Base-by-base conservation (phyloP, 2,329 filamentous ascomycete genomes). In the Phaeosphaeria sp. region DNA sequence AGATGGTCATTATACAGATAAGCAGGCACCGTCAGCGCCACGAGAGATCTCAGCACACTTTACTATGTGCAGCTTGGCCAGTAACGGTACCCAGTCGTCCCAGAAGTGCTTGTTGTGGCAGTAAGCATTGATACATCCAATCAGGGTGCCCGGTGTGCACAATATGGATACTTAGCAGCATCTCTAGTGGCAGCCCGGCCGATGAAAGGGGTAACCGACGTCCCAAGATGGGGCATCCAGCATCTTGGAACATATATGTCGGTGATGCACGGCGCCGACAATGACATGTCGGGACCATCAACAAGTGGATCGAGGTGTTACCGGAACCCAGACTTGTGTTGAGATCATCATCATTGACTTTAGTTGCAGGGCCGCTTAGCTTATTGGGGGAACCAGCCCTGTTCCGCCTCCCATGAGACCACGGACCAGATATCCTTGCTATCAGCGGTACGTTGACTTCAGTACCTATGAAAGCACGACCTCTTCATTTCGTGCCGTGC, bases 251-350 rank as follows among this genome's bases (percentile, higher is more conserved):
- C 49, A 62, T 21, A 49, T 33, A 58, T 42, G 53, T 64, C 60
- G 63, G 63, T 59, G 53, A 39, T 60, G 50, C 25, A 30, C 43
- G 55, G 56, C 52, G 54, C 69, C 69, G 69, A 72, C 50, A 55
- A 64, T 67, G 63, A 65, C 60, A 67, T 59, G 30, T 53, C 57
- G 52, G 56, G 53, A 40, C 46, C 52, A 25, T 59, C 54, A 49
- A 54, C 40, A 43, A 56, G 51, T 58, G 53, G 49, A 59, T 55
- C 53, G 50, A 53, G 43, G 45, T 58, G 53, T 51, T 47, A 59
- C 53, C 43, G 60, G 59, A 24, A 44, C 49, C 49, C 43, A 51
- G 59, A 56, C 47, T 39, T 49, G 55, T 47, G 52, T 60, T 50
- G 22, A 59, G 60, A 64, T 64, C 61, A 55, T 58, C 60, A 65